These are phyloP conservation scores for Gossypioides kirkii DNA, from an alignment of 345 rosid genomes.

Conservation along the genomic window DNA sequence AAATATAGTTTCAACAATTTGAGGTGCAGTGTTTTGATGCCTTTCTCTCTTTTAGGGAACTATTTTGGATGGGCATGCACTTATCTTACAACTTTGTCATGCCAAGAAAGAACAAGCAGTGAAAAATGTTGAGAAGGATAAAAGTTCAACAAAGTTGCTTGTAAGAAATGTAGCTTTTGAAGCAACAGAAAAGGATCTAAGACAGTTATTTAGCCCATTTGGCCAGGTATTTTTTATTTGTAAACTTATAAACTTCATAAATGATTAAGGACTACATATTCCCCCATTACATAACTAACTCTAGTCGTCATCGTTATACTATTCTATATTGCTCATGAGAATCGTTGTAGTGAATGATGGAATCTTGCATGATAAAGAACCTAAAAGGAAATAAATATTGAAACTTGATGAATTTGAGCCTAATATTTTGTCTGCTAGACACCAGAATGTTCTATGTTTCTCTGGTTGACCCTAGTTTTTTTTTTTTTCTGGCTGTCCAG, in stretches of 20 bases:
- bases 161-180: slow-evolving; percentile 92
- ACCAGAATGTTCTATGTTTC: background rate
- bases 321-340: background rate
- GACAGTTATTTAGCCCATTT: slow-evolving; percentile 85
- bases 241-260: background rate
- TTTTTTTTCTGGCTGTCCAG: slow-evolving; percentile 32
- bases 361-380: background rate
- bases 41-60: slow-evolving; percentile 52
- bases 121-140: slow-evolving; percentile 55
- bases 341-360: background rate
- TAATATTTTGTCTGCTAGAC: background rate
- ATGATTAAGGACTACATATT: background rate
- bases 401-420: background rate
- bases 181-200: slow-evolving; percentile 85
- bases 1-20: background rate
- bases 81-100: slow-evolving; percentile 70
- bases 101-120: slow-evolving; percentile 53
- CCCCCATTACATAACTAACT: background rate
- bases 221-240: slow-evolving; percentile 60
- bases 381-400: background rate
- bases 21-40: background rate
- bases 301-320: background rate
- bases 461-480: background rate
- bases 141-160: slow-evolving; percentile 68
- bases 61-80: slow-evolving; percentile 89